Evolutionary conservation across 331 rosid species (phyloP).

Genomic region (Ulmus americana): DNA sequence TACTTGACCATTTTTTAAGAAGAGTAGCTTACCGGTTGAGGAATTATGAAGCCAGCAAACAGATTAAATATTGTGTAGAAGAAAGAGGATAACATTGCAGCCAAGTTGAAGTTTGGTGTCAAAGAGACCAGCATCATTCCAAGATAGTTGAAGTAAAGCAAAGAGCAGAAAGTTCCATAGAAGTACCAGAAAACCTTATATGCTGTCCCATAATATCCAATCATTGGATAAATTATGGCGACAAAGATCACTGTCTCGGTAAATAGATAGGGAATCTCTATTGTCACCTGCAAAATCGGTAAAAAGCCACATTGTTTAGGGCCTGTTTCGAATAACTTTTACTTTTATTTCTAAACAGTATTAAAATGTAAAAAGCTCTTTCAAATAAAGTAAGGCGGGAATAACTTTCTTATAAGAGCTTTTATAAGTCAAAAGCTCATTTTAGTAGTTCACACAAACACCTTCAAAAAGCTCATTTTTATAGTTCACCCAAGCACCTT

Average conservation of each 20-base stretch:
- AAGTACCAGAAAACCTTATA: slow-evolving; percentile 48
- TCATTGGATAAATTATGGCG: slow-evolving; percentile 51
- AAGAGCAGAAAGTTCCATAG: slow-evolving; percentile 33
- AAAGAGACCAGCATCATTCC: slow-evolving; percentile 50
- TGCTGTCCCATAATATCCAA: slow-evolving; percentile 38
- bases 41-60: slow-evolving; percentile 39
- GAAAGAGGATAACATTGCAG: slow-evolving; percentile 35
- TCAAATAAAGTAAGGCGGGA: too few species aligned
- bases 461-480: too few species aligned
- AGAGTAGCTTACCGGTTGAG: slow-evolving; percentile 19
- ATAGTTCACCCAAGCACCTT: too few species aligned
- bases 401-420: too few species aligned
- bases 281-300: slow-evolving; percentile 33
- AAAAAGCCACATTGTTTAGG: too few species aligned
- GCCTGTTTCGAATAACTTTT: too few species aligned
- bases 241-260: slow-evolving; percentile 26
- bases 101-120: slow-evolving; percentile 49
- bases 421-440: too few species aligned
- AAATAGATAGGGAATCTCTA: slow-evolving; percentile 53
- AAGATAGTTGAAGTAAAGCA: slow-evolving; percentile 40
- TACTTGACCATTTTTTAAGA: too few species aligned
- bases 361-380: too few species aligned
- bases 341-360: too few species aligned
- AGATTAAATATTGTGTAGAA: slow-evolving; percentile 30
- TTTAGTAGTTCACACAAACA: too few species aligned